phyloP scores from a whole-genome alignment of 1,139 yeast species.

The Kodamaea arcana region DNA sequence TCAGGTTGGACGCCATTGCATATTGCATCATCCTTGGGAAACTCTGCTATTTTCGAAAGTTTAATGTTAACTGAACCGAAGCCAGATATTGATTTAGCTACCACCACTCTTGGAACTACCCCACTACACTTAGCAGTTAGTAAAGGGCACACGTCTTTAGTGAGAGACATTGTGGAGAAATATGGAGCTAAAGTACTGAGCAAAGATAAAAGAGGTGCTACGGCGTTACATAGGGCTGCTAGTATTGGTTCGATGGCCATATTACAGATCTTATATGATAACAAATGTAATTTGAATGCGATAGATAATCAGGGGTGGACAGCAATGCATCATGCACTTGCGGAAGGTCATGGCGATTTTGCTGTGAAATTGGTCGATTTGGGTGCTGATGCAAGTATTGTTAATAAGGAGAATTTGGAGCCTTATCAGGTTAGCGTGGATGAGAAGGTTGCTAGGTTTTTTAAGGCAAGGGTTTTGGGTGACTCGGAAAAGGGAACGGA shows the following conservation, averaged over 20 bases:
- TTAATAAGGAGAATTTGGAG: constrained; percentile 50
- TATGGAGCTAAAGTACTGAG: constrained; percentile 58
- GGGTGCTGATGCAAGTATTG: constrained; percentile 61
- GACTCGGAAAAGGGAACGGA: background rate
- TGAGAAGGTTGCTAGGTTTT: constrained; percentile 49
- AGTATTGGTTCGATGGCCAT: constrained; percentile 64
- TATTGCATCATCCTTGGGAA: constrained; percentile 74
- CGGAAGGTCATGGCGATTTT: constrained; percentile 85
- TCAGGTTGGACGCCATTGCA: constrained; percentile 90
- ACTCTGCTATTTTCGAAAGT: constrained; percentile 44
- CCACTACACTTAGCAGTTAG: constrained; percentile 73
- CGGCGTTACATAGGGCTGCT: constrained; percentile 82
- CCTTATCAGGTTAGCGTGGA: constrained; percentile 63
- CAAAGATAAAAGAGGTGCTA: constrained; percentile 63
- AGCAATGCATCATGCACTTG: constrained; percentile 82
- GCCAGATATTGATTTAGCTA: constrained; percentile 37
- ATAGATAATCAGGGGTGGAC: constrained; percentile 79
- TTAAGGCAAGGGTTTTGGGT: constrained; percentile 13
- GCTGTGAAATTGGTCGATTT: constrained; percentile 56
- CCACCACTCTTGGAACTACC: constrained; percentile 69
- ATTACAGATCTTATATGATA: constrained; percentile 42
- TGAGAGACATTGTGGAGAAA: constrained; percentile 44
- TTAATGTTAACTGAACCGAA: constrained; percentile 26
- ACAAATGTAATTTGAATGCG: constrained; percentile 62
- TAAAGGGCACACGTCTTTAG: constrained; percentile 56